Percentiles rank a stretch among this genome's conserved stretches.
These are phyloP conservation scores for Phtheirospermum japonicum DNA, from an alignment of 257 asterid species.

Conservation along the genomic window DNA sequence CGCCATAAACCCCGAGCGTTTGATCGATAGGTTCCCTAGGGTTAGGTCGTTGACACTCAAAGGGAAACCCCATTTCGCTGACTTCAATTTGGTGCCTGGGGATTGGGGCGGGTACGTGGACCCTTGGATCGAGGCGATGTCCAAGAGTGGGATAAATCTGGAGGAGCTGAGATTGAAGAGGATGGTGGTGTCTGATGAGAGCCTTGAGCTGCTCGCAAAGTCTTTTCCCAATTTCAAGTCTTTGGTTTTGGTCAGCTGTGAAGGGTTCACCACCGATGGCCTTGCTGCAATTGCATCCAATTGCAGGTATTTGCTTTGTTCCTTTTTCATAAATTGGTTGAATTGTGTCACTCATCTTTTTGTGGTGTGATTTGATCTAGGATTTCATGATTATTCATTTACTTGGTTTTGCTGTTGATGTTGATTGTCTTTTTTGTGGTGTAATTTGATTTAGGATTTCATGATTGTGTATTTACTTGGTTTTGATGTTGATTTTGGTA, in stretches of 20 bases:
- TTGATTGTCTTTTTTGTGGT: too few relatives aligned
- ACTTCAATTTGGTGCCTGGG: not conserved
- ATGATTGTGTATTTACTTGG: too few relatives aligned
- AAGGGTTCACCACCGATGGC: constrained; percentile 52
- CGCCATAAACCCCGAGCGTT: constrained; percentile 23
- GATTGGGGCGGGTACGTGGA: constrained; percentile 2
- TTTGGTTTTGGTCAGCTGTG: constrained; percentile 51
- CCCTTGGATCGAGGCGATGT: constrained; percentile 55
- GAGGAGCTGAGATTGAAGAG: constrained; percentile 44
- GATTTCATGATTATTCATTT: not conserved
- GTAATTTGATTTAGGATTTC: too few relatives aligned
- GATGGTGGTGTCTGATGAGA: constrained; percentile 26
- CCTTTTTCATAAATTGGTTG: not conserved
- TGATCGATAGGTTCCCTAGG: constrained; percentile 31
- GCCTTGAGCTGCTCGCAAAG: constrained; percentile 46
- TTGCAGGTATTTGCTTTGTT: constrained; percentile 41
- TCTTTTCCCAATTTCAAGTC: constrained; percentile 57
- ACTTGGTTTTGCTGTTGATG: too few relatives aligned
- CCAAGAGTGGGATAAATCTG: constrained; percentile 34
- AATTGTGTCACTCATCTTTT: too few relatives aligned
- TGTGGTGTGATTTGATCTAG: not conserved
- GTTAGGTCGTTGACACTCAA: constrained; percentile 28
- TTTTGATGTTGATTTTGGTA: too few relatives aligned
- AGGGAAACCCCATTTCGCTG: constrained; percentile 14
- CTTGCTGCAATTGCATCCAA: constrained; percentile 32